Evolutionary conservation across 1,139 yeast genomes (phyloP), one percentile per base, ranked within the genome.

Genomic region (Suhomyces terraborum): DNA sequence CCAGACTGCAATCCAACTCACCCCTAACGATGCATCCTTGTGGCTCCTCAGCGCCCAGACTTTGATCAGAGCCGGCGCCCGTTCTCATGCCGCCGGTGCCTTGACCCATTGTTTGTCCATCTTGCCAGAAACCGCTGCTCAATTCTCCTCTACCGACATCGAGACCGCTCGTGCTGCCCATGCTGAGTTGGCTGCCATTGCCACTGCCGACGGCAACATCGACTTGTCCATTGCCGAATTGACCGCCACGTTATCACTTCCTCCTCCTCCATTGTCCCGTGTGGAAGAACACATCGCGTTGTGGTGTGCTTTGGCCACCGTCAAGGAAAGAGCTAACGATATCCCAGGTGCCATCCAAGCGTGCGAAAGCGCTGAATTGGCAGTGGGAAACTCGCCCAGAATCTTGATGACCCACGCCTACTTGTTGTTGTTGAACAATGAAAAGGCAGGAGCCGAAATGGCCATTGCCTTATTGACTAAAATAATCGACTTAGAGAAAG

Each of bases 231-330:
- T 73, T 12, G 62, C 69, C 8, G 82, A 79, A 52, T 54, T 78
- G 25, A 66, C 72, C 10, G 69, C 74, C 1, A 76, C 82, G 0
- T 59, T 78, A 41, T 64, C 77, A 22, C 58, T 76, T 32, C 77
- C 77, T 1, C 77, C 80, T 2, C 75, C 77, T 10, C 73, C 79
- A 10, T 60, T 69, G 24, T 63, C 70, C 4, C 59, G 75, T 38
- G 54, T 65, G 10, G 77, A 75, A 43, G 76, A 71, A 38, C 75
- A 70, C 50, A 67, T 74, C 9, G 69, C 77, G 1, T 58, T 77
- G 21, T 76, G 82, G 77, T 72, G 80, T 48, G 77, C 78, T 1
- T 56, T 78, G 28, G 72, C 77, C 13, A 67, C 79, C 7, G 73
- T 78, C 3, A 71, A 70, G 47, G 82, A 75, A 52, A 56, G 79